A percentile compares a stretch with the other conserved stretches of the same genome.
phyloP scores from a whole-genome alignment of 2,329 filamentous ascomycete species.

The Colletotrichum tropicicola region DNA sequence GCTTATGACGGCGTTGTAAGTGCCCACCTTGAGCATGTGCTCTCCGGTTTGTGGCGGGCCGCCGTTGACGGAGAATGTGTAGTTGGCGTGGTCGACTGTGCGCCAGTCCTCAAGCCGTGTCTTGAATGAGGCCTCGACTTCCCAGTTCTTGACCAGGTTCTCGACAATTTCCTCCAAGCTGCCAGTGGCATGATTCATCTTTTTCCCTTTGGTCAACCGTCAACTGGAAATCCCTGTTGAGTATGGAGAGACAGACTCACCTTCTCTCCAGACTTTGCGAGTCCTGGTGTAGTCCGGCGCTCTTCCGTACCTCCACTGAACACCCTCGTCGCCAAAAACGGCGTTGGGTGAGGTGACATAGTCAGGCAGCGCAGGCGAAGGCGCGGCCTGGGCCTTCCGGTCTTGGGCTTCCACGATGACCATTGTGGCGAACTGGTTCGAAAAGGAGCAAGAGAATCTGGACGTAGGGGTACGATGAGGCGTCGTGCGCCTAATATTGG shows the following conservation, averaged over 20 bases:
- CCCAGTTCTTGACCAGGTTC: constrained; percentile 79
- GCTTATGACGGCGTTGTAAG: constrained; percentile 74
- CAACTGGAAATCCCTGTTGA: not conserved
- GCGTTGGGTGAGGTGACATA: constrained; percentile 25
- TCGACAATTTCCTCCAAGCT: constrained; percentile 70
- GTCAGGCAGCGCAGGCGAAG: constrained; percentile 4
- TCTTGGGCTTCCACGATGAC: constrained; percentile 15
- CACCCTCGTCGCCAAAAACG: constrained; percentile 18
- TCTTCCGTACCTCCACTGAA: constrained; percentile 25
- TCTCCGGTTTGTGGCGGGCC: constrained; percentile 63
- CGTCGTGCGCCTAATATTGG: constrained; percentile 4
- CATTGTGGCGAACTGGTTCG: constrained; percentile 5
- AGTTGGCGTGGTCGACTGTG: constrained; percentile 67
- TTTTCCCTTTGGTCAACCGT: constrained; percentile 57
- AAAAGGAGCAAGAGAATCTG: not conserved
- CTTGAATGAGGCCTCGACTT: constrained; percentile 77
- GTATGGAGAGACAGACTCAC: constrained; percentile 48
- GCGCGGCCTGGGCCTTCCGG: not conserved
- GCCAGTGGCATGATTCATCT: constrained; percentile 60
- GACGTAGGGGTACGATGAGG: not conserved
- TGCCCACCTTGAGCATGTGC: constrained; percentile 74
- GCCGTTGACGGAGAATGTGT: constrained; percentile 72
- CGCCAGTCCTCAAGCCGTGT: constrained; percentile 68
- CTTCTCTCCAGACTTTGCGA: constrained; percentile 64
- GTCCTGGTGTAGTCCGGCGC: constrained; percentile 72